Base-by-base conservation (phyloP, 2,329 filamentous ascomycete genomes). In the Colletotrichum scovillei region DNA sequence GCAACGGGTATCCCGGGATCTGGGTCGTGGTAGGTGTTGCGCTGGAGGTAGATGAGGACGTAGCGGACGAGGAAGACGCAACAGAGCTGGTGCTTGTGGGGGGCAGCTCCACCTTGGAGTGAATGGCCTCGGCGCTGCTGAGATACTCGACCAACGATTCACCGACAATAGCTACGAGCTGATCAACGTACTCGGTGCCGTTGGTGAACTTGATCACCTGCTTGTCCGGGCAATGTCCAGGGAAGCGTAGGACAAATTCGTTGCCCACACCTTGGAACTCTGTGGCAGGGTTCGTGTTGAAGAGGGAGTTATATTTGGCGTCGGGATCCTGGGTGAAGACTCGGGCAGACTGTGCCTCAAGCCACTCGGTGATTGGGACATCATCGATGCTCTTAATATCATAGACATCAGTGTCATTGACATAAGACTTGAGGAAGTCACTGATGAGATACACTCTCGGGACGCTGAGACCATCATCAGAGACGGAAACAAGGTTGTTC, bases 1-100 rank as follows among this genome's bases (percentile, higher is more conserved):
- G 79, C 42, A 60, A 67, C 0, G 80, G 80, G 28, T 78, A 80
- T 1, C 79, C 78, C 0, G 32, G 22, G 16, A 80, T 76, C 8
- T 73, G 35, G 1, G 35, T 57, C 7, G 38, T 22, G n/a, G 28
- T 52, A 5, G 71, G 75, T 4, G 32, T n/a, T 4, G 67, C 55
- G 3, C 60, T 12, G 1, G 52, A 24, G 16, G 70, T 42, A 5
- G 55, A 55, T 4, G 70, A 55, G 5, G 55, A 55, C 4, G 69
- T 9, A 19, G 42, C 35, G 0, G 55, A 16, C 11, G 64, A 12
- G 2, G 22, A 16, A 1, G 62, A 67, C 22, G n/a, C 70, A 12
- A 68, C 14, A 4, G 63, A 57, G 8, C 57, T 53, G 9, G 52
- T 63, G 12, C 63, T 46, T 19, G 62, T 64, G 9, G 55, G 24